A percentile compares a stretch with the other conserved stretches of the same genome.
phyloP scores from a whole-genome alignment of 257 asterid species.

The Catharanthus roseus region DNA sequence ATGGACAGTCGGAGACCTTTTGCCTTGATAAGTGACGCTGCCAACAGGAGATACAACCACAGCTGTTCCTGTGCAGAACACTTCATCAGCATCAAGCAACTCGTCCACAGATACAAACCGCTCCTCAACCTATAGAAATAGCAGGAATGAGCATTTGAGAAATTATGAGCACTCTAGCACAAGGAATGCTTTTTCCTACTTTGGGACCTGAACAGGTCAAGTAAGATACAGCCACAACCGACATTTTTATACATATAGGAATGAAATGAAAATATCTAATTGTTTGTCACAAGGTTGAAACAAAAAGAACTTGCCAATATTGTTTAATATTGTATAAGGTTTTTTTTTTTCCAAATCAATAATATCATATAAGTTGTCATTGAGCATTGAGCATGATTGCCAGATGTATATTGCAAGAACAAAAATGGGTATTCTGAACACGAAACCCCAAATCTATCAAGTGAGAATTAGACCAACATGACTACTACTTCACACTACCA shows the following conservation, averaged over 20 bases:
- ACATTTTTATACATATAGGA: no score
- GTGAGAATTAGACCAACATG: not conserved
- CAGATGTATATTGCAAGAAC: not conserved
- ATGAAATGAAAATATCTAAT: not conserved
- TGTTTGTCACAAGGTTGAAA: not conserved
- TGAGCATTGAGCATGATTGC: not conserved
- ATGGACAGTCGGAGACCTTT: slow-evolving; percentile 35
- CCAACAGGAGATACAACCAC: slow-evolving; percentile 95
- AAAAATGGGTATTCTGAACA: not conserved
- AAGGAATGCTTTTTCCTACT: not conserved
- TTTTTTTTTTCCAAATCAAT: no score
- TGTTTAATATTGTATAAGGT: not conserved
- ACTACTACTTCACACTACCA: not conserved
- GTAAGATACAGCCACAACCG: no score
- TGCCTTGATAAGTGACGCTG: slow-evolving; percentile 68
- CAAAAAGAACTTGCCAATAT: not conserved
- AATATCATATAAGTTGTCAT: no score
- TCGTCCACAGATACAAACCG: slow-evolving; percentile 74
- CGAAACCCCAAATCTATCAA: not conserved
- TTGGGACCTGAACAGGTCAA: not conserved
- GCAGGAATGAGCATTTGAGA: slow-evolving; percentile 16
- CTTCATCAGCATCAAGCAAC: slow-evolving; percentile 96
- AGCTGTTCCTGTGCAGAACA: slow-evolving; percentile 95
- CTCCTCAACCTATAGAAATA: slow-evolving; percentile 64
- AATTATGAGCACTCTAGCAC: not conserved